Percentiles rank a stretch among this genome's conserved stretches.
phyloP scores from a whole-genome alignment of 2,329 filamentous ascomycete genomes.

The Thelonectria rubi region DNA sequence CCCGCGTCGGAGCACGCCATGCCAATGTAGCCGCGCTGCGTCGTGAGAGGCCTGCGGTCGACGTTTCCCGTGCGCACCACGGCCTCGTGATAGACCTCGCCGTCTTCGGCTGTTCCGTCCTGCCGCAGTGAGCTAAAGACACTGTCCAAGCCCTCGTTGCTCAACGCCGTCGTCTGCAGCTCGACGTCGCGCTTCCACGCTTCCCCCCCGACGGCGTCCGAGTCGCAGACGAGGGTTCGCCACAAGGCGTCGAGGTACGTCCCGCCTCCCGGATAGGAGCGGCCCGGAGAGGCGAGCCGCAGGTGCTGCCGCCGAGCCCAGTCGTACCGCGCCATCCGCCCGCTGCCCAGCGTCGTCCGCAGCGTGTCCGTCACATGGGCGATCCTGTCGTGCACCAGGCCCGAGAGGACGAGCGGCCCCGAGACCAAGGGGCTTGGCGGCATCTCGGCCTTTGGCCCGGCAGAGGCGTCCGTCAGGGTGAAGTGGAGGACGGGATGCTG shows the following conservation, averaged over 20 bases:
- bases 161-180: no score
- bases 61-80: slow-evolving; percentile 9
- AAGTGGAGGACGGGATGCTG: slow-evolving; percentile 5
- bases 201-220: neutral
- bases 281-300: slow-evolving; percentile 1
- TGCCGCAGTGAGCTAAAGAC: slow-evolving; percentile 8
- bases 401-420: neutral
- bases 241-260: slow-evolving; percentile 16
- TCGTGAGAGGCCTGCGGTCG: slow-evolving; percentile 12
- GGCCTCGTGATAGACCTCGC: slow-evolving; percentile 1
- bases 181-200: no score
- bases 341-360: neutral
- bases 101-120: neutral
- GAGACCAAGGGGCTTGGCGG: neutral
- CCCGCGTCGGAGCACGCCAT: slow-evolving; percentile 6
- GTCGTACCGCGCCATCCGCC: slow-evolving; percentile 12
- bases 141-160: neutral
- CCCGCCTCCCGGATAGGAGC: slow-evolving; percentile 1
- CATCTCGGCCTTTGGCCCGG: no score
- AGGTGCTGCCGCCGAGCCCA: slow-evolving; percentile 14
- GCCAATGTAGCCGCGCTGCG: slow-evolving; percentile 15
- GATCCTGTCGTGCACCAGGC: neutral
- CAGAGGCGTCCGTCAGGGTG: neutral
- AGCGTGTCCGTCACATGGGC: slow-evolving; percentile 17
- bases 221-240: slow-evolving; percentile 15